A percentile compares a stretch with the other conserved stretches of the same genome.
Conservation (phyloP, 2,329 filamentous ascomycete species). For the Alternaria brassicicola region DNA sequence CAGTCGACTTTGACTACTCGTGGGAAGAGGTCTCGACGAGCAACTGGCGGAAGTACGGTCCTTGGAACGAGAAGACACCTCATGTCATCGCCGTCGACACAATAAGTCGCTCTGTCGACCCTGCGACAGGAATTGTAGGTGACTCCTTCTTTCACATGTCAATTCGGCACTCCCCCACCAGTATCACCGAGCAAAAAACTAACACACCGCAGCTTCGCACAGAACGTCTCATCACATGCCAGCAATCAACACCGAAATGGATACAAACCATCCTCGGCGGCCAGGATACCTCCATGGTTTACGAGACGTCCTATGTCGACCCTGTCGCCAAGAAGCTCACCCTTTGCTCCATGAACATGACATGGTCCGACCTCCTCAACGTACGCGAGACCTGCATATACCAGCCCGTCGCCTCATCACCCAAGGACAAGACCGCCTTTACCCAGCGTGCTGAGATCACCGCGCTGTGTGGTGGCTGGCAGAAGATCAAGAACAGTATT, state of each 20-base stretch:
- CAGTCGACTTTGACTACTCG: slow-evolving; percentile 92
- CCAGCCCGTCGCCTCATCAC: slow-evolving; percentile 61
- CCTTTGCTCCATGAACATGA: slow-evolving; percentile 95
- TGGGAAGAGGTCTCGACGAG: slow-evolving; percentile 98
- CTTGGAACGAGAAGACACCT: slow-evolving; percentile 98
- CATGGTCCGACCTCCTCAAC: slow-evolving; percentile 85
- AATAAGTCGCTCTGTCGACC: slow-evolving; percentile 72
- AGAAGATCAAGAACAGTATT: slow-evolving; percentile 94
- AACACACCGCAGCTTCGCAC: slow-evolving; percentile 64
- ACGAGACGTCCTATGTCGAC: slow-evolving; percentile 95
- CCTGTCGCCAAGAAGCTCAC: slow-evolving; percentile 82
- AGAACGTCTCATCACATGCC: slow-evolving; percentile 70
- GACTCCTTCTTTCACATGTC: slow-evolving; percentile 21
- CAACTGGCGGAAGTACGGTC: slow-evolving; percentile 99
- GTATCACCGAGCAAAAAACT: slow-evolving; percentile 10
- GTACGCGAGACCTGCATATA: slow-evolving; percentile 95
- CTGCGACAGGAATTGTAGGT: slow-evolving; percentile 69
- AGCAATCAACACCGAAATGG: slow-evolving; percentile 76
- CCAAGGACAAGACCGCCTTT: slow-evolving; percentile 73
- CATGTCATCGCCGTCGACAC: slow-evolving; percentile 97
- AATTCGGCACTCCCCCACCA: slow-evolving; percentile 6
- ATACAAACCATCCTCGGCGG: slow-evolving; percentile 79
- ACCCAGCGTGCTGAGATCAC: slow-evolving; percentile 91
- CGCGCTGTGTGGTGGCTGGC: slow-evolving; percentile 93
- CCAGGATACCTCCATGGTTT: slow-evolving; percentile 83